Percentiles rank a stretch among this genome's conserved stretches.
Evolutionary conservation across 2,329 filamentous ascomycete genomes (phyloP).

Genomic region (Ophiostoma tasmaniense): DNA sequence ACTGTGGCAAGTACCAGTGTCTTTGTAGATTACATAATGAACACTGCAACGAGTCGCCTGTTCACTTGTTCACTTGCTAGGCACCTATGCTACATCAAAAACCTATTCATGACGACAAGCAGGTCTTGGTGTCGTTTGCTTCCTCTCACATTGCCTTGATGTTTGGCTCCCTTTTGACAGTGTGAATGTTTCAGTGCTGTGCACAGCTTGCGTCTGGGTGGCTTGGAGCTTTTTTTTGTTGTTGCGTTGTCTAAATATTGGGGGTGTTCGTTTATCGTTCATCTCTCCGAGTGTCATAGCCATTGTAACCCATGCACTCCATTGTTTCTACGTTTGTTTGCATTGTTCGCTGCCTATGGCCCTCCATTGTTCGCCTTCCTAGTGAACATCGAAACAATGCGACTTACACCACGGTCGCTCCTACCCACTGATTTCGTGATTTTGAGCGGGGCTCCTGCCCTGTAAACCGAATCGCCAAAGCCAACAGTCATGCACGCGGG

Average conservation of each 20-base stretch:
- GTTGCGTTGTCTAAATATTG: neutral
- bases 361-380: neutral
- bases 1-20: neutral
- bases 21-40: neutral
- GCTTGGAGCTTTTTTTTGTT: neutral
- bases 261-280: neutral
- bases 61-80: neutral
- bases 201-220: neutral
- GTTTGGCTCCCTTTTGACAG: neutral
- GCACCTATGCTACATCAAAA: neutral
- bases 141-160: neutral
- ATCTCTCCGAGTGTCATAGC: neutral
- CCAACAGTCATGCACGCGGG: neutral
- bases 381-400: conserved; percentile 1
- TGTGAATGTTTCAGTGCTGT: neutral
- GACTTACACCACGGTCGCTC: conserved; percentile 1
- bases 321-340: neutral
- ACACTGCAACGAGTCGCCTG: neutral
- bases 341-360: neutral
- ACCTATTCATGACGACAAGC: neutral
- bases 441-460: neutral
- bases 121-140: neutral
- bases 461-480: neutral
- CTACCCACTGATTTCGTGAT: neutral
- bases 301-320: neutral